Conservation (phyloP, 306 rosid genomes). For the Carpinus fangiana region DNA sequence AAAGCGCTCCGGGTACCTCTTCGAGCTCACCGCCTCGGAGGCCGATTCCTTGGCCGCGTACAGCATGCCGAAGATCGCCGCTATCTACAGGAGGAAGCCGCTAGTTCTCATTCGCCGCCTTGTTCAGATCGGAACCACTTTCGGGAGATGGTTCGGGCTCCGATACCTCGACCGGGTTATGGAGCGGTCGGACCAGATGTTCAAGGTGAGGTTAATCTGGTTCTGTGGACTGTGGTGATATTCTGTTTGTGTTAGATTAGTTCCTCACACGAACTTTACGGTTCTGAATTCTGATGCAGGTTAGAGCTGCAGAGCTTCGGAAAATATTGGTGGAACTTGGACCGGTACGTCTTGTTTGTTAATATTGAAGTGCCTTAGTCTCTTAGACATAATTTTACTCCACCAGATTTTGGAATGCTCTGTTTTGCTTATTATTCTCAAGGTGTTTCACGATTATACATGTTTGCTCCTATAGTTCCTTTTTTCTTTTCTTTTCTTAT, state of each 20-base stretch:
- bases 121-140: slow-evolving; percentile 64
- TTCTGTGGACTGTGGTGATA: not conserved
- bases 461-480: not conserved
- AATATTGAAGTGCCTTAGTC: not conserved
- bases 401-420: not conserved
- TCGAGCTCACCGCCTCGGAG: slow-evolving; percentile 59
- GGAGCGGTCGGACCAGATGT: slow-evolving; percentile 74
- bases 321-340: slow-evolving; percentile 80
- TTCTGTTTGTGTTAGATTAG: not conserved
- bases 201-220: slow-evolving; percentile 44
- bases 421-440: not conserved
- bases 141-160: slow-evolving; percentile 73
- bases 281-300: slow-evolving; percentile 42
- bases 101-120: slow-evolving; percentile 68
- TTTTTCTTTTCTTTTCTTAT: too few species aligned
- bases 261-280: not conserved
- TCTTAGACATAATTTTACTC: not conserved
- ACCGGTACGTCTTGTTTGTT: slow-evolving; percentile 59
- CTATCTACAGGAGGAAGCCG: slow-evolving; percentile 72
- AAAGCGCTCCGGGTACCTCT: slow-evolving; percentile 78
- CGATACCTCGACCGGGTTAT: slow-evolving; percentile 59
- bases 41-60: slow-evolving; percentile 68
- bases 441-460: not conserved
- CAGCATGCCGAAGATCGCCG: slow-evolving; percentile 52
- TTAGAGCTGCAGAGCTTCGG: slow-evolving; percentile 90